phyloP scores from a whole-genome alignment of 208 protist species.

The Crithidia sp. region DNA sequence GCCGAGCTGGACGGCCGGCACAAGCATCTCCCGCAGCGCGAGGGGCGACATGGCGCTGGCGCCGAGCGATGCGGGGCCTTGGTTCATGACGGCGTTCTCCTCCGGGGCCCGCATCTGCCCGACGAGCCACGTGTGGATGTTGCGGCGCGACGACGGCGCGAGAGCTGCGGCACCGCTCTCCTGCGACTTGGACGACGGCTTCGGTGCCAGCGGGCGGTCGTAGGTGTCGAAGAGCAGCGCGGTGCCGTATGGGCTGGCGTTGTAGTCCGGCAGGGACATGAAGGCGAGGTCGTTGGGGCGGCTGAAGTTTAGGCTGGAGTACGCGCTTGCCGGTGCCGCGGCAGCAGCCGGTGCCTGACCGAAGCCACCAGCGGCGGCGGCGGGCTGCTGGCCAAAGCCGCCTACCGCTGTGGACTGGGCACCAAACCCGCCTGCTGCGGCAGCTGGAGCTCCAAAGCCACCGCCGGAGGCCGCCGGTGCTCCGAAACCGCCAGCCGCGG shows the following conservation, averaged over 20 bases:
- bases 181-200: constrained; percentile 22
- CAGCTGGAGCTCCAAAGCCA: neutral
- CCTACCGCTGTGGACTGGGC: constrained; percentile 18
- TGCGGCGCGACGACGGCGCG: constrained; percentile 30
- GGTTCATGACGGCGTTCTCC: constrained; percentile 29
- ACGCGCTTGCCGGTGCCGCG: neutral
- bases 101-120: constrained; percentile 33
- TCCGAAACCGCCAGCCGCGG: neutral
- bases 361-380: constrained; percentile 46
- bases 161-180: constrained; percentile 23
- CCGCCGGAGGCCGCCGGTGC: neutral
- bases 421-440: constrained; percentile 24
- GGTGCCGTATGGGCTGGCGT: constrained; percentile 76
- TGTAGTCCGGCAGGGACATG: constrained; percentile 82
- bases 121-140: constrained; percentile 34
- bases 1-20: constrained; percentile 52
- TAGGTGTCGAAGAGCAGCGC: constrained; percentile 74
- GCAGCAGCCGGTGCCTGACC: constrained; percentile 28
- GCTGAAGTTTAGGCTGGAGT: constrained; percentile 19
- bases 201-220: constrained; percentile 48
- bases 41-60: constrained; percentile 56
- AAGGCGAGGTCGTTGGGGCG: constrained; percentile 52
- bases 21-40: constrained; percentile 65
- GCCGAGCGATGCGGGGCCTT: constrained; percentile 49
- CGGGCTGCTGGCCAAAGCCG: constrained; percentile 44